phyloP scores from a whole-genome alignment of 805 yeast species.

The Candida broadrunensis region DNA sequence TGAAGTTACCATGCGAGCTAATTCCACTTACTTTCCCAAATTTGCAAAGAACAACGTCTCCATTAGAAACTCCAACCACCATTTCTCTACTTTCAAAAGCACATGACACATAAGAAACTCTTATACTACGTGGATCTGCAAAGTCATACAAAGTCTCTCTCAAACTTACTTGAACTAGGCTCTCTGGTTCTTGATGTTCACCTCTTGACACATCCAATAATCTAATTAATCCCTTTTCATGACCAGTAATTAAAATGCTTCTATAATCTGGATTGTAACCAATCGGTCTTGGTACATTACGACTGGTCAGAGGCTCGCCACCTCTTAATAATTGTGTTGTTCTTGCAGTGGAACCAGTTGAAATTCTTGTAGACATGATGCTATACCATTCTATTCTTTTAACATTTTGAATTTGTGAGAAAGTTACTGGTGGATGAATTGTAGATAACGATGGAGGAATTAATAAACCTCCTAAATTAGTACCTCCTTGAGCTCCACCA shows the following conservation, averaged over 20 bases:
- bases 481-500: constrained; percentile 13
- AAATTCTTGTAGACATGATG: constrained; percentile 46
- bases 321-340: constrained; percentile 60
- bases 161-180: constrained; percentile 29
- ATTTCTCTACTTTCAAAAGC: constrained; percentile 77
- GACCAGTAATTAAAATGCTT: constrained; percentile 71
- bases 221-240: constrained; percentile 78
- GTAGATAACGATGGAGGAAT: constrained; percentile 81
- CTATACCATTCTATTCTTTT: constrained; percentile 75
- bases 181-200: constrained; percentile 43
- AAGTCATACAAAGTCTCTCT: constrained; percentile 28
- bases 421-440: constrained; percentile 70
- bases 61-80: constrained; percentile 62
- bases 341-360: constrained; percentile 39
- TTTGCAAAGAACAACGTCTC: constrained; percentile 73
- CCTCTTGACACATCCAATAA: constrained; percentile 81
- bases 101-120: constrained; percentile 62
- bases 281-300: constrained; percentile 23
- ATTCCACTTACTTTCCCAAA: constrained; percentile 45
- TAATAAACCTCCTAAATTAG: constrained; percentile 27
- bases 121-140: constrained; percentile 29
- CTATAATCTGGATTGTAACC: constrained; percentile 43
- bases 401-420: constrained; percentile 47
- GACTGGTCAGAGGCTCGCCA: constrained; percentile 63
- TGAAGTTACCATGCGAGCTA: constrained; percentile 8